Base-by-base conservation (phyloP, 139 green algal species). In the Pleodorina starrii region DNA sequence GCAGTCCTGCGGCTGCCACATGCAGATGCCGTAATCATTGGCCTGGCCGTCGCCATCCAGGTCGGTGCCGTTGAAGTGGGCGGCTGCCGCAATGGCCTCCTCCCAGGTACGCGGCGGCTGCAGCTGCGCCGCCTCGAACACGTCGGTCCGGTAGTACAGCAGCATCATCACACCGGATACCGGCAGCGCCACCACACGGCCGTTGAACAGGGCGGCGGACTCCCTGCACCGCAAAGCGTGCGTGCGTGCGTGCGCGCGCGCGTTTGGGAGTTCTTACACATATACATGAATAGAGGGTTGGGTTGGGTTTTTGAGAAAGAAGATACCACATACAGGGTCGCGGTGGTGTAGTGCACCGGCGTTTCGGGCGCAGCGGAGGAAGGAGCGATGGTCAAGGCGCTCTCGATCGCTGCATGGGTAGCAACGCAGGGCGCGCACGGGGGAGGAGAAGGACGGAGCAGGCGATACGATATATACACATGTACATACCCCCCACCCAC, bases 11-110 rank as follows among this genome's bases (percentile, higher is more conserved):
- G 32, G 14, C n/a, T 46, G 76, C 76, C 76, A 84, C 48, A 84
- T 27, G 76, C 76, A 84, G 32, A 84, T 84, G 48, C 76, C 76
- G 29, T 32, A 84, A 44, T 59, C 75, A 40, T 84, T 63, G 5
- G 32, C 19, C 2, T 19, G 21, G 14, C 76, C 76, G 48, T 84
- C 76, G 21, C 76, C 76, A 48, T 84, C 48, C 48, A 84, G 50
- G 48, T 84, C 76, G 5, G 76, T 84, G 29, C 75, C 75, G 43
- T 83, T 83, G 46, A 83, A 66, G n/a, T 25, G 46, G 11, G 0
- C 0, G 32, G 75, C 75, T 16, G 29, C n/a, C 2, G n/a, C 27
- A 7, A 83, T 66, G 75, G 48, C 44, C n/a, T 83, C 75, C 0
- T 83, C 44, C 75, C 75, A 83, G 14, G 76, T 84, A 36, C 76